These are phyloP conservation scores for Geranium brycei DNA, from an alignment of 345 rosid genomes.

Conservation along the genomic window DNA sequence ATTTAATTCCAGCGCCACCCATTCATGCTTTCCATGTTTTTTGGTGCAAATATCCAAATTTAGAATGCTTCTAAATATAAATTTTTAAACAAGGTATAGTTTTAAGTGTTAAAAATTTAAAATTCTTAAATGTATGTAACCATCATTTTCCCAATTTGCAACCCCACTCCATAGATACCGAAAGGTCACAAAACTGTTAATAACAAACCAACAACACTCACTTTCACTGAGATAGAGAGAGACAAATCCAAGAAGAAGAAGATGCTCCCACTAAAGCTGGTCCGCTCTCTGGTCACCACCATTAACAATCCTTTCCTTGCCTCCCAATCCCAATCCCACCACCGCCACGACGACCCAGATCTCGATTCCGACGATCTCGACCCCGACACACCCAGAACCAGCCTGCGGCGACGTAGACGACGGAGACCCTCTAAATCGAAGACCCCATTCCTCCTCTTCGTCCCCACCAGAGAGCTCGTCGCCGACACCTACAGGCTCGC, in stretches of 20 bases:
- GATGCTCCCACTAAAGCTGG: slow-evolving; percentile 61
- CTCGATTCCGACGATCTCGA: slow-evolving; percentile 9
- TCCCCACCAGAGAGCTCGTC: slow-evolving; percentile 41
- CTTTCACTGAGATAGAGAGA: background rate
- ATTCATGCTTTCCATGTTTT: no score
- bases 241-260: slow-evolving; percentile 6
- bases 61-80: no score
- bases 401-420: slow-evolving; percentile 17
- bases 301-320: slow-evolving; percentile 12
- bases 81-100: no score
- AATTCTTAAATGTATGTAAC: no score
- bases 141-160: no score
- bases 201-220: background rate
- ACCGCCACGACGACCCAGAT: slow-evolving; percentile 6
- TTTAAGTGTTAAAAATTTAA: no score
- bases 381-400: slow-evolving; percentile 15
- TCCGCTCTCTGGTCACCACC: slow-evolving; percentile 41
- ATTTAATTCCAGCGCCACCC: no score
- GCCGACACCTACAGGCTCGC: slow-evolving; percentile 47
- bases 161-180: no score
- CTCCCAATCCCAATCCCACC: slow-evolving; percentile 10
- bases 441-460: slow-evolving; percentile 43
- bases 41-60: no score
- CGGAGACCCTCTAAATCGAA: slow-evolving; percentile 14
- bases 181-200: background rate